Conservation (phyloP, 1,284 basidiomycete species). For the Fomitopsis palustris region DNA sequence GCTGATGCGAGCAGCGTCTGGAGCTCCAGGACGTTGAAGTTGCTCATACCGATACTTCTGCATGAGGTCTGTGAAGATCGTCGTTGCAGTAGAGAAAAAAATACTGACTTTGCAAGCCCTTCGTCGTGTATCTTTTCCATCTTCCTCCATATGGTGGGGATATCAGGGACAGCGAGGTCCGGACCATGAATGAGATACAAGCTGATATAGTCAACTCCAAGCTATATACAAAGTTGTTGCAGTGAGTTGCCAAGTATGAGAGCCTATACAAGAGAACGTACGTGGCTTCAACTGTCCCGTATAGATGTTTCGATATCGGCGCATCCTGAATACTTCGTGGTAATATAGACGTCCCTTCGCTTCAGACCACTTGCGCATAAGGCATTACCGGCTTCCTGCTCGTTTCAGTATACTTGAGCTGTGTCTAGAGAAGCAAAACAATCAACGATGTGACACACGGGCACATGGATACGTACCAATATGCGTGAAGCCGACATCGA, state of each 20-base stretch:
- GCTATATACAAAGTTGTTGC: constrained; percentile 31
- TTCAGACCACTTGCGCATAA: constrained; percentile 33
- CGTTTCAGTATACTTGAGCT: constrained; percentile 35
- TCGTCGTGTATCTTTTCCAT: constrained; percentile 63
- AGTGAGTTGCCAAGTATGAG: neutral
- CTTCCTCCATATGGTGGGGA: constrained; percentile 58
- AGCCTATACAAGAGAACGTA: constrained; percentile 1
- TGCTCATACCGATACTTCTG: constrained; percentile 80
- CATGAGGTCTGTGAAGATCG: neutral
- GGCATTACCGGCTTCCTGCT: constrained; percentile 35
- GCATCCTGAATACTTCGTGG: constrained; percentile 53
- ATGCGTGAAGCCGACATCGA: constrained; percentile 29
- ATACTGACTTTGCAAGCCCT: constrained; percentile 54
- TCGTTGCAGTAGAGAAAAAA: neutral
- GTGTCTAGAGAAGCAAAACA: no score
- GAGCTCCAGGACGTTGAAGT: constrained; percentile 64
- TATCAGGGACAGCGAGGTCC: constrained; percentile 37
- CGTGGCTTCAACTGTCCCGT: constrained; percentile 26
- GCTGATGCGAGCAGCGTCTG: constrained; percentile 54
- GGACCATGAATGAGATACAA: constrained; percentile 70
- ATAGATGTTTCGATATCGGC: constrained; percentile 34
- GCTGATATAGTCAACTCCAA: constrained; percentile 67
- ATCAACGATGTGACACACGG: no score
- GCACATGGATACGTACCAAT: constrained; percentile 27
- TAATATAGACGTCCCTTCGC: constrained; percentile 36